These are phyloP conservation scores for Leucoagaricus sp. DNA, from an alignment of 1,284 basidiomycete genomes.

Conservation along the genomic window DNA sequence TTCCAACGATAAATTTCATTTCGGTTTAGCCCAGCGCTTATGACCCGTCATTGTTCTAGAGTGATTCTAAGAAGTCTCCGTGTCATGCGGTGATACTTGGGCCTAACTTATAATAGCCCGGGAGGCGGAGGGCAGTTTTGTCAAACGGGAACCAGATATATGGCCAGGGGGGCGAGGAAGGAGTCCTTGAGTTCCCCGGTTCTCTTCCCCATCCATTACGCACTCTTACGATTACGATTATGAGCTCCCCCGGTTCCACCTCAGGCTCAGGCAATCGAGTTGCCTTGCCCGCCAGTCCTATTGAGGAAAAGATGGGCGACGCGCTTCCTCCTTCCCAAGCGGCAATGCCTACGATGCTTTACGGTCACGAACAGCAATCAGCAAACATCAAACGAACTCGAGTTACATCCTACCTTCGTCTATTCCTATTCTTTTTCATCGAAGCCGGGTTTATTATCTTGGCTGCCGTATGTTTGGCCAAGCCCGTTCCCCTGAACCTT, in stretches of 20 bases:
- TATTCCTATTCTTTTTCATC: conserved; percentile 1
- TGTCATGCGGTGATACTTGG: conserved; percentile 1
- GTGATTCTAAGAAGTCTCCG: not conserved
- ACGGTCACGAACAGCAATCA: not conserved
- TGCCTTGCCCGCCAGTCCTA: not conserved
- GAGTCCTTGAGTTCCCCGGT: not conserved
- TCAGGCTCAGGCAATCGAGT: not conserved
- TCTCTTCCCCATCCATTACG: not conserved
- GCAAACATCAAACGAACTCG: not conserved
- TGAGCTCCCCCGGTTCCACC: conserved; percentile 3
- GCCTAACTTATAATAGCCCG: not conserved
- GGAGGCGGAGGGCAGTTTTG: not conserved
- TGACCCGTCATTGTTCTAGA: not conserved
- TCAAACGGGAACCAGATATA: conserved; percentile 9
- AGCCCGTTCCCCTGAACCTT: conserved; percentile 8
- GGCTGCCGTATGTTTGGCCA: conserved; percentile 9
- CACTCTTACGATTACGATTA: too few species aligned
- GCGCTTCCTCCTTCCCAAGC: not conserved
- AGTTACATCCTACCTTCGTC: not conserved
- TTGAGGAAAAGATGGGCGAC: not conserved
- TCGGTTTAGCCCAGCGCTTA: conserved; percentile 1
- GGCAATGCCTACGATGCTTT: not conserved
- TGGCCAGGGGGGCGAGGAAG: not conserved
- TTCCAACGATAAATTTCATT: too few species aligned
- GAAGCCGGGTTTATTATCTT: conserved; percentile 8